Evolutionary conservation across 2,329 filamentous ascomycete species (phyloP).

Genomic region (Aspergillus costaricaensis): DNA sequence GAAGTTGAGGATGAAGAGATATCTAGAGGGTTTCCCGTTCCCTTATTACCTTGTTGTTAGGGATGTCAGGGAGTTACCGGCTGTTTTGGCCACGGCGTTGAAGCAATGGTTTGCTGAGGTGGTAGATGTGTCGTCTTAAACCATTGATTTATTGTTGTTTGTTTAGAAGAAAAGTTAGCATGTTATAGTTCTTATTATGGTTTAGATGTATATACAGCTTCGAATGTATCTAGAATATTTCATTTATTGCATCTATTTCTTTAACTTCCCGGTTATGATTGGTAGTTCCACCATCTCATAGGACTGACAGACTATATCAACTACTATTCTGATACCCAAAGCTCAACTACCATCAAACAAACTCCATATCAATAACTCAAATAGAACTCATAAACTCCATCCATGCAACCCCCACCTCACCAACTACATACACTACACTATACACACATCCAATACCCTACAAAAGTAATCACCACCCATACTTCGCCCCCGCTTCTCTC

Average conservation of each 20-base stretch:
- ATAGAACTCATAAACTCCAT: too few species aligned
- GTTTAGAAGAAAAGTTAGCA: neutral
- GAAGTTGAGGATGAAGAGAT: conserved; percentile 79
- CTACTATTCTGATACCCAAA: too few species aligned
- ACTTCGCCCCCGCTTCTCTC: conserved; percentile 76
- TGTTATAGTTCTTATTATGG: neutral
- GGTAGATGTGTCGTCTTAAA: conserved; percentile 48
- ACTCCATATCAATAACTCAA: too few species aligned
- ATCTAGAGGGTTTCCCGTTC: conserved; percentile 95
- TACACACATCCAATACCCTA: neutral
- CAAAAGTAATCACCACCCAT: conserved; percentile 67
- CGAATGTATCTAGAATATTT: too few species aligned
- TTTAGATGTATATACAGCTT: too few species aligned
- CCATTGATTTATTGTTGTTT: too few species aligned
- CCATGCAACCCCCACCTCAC: too few species aligned
- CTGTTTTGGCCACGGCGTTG: conserved; percentile 80
- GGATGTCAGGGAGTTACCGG: conserved; percentile 86
- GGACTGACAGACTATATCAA: too few species aligned
- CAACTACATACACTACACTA: neutral
- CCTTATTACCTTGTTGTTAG: conserved; percentile 95
- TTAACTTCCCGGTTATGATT: too few species aligned
- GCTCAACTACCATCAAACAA: too few species aligned
- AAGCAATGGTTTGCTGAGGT: conserved; percentile 92
- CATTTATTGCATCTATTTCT: too few species aligned
- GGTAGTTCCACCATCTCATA: too few species aligned